phyloP scores from a whole-genome alignment of 768 basidiomycete species.

The Tulasnella sp. region DNA sequence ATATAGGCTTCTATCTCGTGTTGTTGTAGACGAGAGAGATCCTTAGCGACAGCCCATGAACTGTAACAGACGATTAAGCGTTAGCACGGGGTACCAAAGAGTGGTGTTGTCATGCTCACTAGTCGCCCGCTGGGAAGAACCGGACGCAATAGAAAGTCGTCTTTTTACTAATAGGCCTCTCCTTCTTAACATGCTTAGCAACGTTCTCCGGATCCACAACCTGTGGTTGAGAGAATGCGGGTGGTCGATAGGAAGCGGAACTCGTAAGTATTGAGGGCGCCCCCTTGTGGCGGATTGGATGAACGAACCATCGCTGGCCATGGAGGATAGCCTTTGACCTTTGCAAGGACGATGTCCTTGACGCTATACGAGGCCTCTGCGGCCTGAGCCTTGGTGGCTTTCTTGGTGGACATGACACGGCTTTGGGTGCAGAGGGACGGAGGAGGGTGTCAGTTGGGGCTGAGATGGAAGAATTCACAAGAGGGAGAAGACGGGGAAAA shows the following conservation, averaged over 20 bases:
- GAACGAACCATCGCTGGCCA: conserved; percentile 87
- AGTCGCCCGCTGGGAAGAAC: conserved; percentile 93
- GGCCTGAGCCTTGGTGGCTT: conserved; percentile 22
- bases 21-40: conserved; percentile 70
- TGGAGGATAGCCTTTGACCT: conserved; percentile 88
- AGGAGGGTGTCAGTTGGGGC: conserved; percentile 14
- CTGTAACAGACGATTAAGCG: conserved; percentile 41
- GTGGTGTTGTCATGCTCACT: conserved; percentile 53
- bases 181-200: conserved; percentile 56
- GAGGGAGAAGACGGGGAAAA: conserved; percentile 14
- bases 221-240: conserved; percentile 41
- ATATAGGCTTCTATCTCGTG: conserved; percentile 85
- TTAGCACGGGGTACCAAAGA: background rate
- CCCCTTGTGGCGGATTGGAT: background rate
- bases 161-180: conserved; percentile 72
- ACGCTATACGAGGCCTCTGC: conserved; percentile 50
- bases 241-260: background rate
- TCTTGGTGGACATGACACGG: conserved; percentile 28
- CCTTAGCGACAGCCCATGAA: conserved; percentile 78
- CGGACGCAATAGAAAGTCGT: conserved; percentile 64
- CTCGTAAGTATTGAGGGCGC: conserved; percentile 16
- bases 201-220: conserved; percentile 71
- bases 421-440: background rate
- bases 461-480: conserved; percentile 16
- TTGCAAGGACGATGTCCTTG: conserved; percentile 85